phyloP scores from a whole-genome alignment of 495 filamentous ascomycete species.

The Tetracladium marchalianum region DNA sequence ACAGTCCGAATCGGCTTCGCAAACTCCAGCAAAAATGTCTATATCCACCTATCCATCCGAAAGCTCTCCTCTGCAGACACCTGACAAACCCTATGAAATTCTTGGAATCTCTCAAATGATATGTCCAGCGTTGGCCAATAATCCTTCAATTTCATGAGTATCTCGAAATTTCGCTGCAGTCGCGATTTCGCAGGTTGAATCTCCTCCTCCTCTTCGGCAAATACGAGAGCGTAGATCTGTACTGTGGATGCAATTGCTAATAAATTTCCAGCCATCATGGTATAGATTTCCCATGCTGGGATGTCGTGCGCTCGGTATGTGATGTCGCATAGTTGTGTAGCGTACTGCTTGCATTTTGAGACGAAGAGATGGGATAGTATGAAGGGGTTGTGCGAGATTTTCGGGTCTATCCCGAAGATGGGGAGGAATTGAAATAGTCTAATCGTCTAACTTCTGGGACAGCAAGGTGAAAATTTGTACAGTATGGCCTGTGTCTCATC shows the following conservation, averaged over 20 bases:
- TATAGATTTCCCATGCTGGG: slow-evolving; percentile 26
- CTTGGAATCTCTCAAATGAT: slow-evolving; percentile 23
- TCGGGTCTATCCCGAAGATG: no score
- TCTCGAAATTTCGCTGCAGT: slow-evolving; percentile 31
- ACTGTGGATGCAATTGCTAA: slow-evolving; percentile 32
- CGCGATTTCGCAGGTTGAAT: slow-evolving; percentile 18
- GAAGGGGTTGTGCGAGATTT: slow-evolving; percentile 3
- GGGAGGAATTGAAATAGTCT: slow-evolving; percentile 35
- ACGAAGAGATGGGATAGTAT: slow-evolving; percentile 20
- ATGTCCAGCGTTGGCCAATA: slow-evolving; percentile 31
- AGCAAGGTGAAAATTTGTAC: slow-evolving; percentile 16
- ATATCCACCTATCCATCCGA: slow-evolving; percentile 33
- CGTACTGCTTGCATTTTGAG: slow-evolving; percentile 26
- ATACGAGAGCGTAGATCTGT: slow-evolving; percentile 31
- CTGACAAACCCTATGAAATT: slow-evolving; percentile 30
- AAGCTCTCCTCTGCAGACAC: slow-evolving; percentile 22
- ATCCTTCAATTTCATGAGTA: slow-evolving; percentile 22
- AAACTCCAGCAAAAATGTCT: slow-evolving; percentile 28
- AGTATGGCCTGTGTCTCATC: slow-evolving; percentile 7
- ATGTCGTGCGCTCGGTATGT: slow-evolving; percentile 23
- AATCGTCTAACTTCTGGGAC: slow-evolving; percentile 21
- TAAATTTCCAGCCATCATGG: slow-evolving; percentile 33
- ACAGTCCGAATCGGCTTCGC: slow-evolving; percentile 11
- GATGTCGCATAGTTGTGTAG: slow-evolving; percentile 26
- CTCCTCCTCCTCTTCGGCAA: slow-evolving; percentile 18